Conservation (phyloP, 257 asterid species). For the Nicotiana tomentosiformis region DNA sequence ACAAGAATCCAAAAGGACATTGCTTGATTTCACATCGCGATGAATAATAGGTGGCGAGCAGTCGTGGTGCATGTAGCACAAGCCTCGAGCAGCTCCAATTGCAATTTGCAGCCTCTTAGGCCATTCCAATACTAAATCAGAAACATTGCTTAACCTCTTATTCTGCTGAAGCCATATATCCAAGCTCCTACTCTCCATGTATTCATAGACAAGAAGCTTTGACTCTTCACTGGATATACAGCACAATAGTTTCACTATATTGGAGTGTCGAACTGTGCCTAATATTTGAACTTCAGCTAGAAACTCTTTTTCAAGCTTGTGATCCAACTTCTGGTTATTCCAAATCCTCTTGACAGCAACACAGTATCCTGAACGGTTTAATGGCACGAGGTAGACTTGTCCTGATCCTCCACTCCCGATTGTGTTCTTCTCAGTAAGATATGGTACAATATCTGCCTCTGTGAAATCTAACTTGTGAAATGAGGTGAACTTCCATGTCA, state of each 20-base stretch:
- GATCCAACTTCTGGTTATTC: neutral
- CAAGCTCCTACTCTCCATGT: neutral
- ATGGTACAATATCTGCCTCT: neutral
- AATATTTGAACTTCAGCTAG: neutral
- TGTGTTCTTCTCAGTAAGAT: neutral
- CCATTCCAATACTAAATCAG: slow-evolving; percentile 18
- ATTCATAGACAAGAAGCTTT: slow-evolving; percentile 3
- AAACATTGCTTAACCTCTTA: neutral
- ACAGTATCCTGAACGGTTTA: neutral
- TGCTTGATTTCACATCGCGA: slow-evolving; percentile 50
- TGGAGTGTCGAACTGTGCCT: slow-evolving; percentile 5
- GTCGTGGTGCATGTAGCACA: slow-evolving; percentile 33
- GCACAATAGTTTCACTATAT: slow-evolving; percentile 1
- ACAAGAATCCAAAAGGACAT: slow-evolving; percentile 31
- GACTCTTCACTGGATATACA: slow-evolving; percentile 3
- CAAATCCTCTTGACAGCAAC: slow-evolving; percentile 6
- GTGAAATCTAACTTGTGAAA: neutral
- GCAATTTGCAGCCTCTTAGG: slow-evolving; percentile 31
- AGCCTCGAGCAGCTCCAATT: slow-evolving; percentile 25
- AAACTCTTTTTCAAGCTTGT: neutral
- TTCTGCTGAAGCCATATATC: neutral
- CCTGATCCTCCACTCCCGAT: slow-evolving; percentile 4
- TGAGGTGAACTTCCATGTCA: neutral
- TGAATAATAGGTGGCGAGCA: slow-evolving; percentile 32
- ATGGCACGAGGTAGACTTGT: neutral